phyloP scores from a whole-genome alignment of 306 rosid species.

The Prunus salicina region DNA sequence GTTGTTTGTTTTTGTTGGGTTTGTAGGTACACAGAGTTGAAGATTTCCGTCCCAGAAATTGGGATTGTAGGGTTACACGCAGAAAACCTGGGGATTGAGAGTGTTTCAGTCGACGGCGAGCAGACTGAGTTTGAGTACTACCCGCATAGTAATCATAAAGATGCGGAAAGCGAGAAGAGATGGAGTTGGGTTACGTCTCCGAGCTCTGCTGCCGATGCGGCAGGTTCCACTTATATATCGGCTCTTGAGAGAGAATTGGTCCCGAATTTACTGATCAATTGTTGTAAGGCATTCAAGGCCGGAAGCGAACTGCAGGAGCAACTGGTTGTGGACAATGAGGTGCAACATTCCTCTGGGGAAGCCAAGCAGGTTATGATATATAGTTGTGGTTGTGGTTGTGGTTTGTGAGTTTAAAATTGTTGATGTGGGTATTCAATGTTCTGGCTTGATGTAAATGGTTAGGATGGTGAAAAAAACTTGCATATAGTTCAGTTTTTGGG shows the following conservation, averaged over 20 bases:
- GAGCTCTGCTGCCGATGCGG: constrained; percentile 76
- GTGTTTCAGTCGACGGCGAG: constrained; percentile 88
- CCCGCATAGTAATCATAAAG: constrained; percentile 44
- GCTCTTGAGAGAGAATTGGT: constrained; percentile 69
- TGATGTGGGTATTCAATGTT: constrained; percentile 7
- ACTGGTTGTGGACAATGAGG: constrained; percentile 55
- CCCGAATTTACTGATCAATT: constrained; percentile 80
- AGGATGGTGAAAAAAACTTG: neutral
- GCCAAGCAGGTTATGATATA: constrained; percentile 72
- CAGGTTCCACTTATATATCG: constrained; percentile 58
- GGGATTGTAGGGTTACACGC: constrained; percentile 94
- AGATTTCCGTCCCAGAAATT: constrained; percentile 83
- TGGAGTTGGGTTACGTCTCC: constrained; percentile 65
- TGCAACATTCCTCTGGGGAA: constrained; percentile 48
- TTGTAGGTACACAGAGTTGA: constrained; percentile 79
- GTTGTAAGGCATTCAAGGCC: constrained; percentile 69
- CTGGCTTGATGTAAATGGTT: neutral
- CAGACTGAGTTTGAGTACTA: constrained; percentile 80
- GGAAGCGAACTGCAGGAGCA: constrained; percentile 63
- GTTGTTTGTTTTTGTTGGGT: neutral
- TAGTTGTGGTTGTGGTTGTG: constrained; percentile 15
- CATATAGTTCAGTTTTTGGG: neutral
- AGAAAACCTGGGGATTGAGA: constrained; percentile 80
- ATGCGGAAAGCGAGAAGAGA: constrained; percentile 44
- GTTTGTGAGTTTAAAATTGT: neutral